These are phyloP conservation scores for Allium sativum DNA, from an alignment of 106 monocot species.

Conservation along the genomic window DNA sequence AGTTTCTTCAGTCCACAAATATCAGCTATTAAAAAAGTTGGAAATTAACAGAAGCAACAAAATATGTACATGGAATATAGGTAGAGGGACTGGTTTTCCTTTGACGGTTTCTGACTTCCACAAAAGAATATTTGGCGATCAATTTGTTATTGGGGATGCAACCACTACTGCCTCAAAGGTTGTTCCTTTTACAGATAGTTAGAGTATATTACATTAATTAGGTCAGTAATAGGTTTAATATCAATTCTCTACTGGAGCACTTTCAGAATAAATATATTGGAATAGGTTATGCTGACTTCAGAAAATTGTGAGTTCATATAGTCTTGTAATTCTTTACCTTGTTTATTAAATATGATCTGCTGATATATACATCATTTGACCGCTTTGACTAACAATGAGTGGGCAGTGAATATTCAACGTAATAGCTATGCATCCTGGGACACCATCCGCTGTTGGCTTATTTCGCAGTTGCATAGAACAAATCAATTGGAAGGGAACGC, in stretches of 20 bases:
- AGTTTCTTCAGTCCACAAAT: too few species aligned
- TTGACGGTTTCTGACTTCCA: too few species aligned
- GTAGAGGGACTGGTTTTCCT: too few species aligned
- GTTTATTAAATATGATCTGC: neutral
- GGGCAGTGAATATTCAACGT: constrained; percentile 74
- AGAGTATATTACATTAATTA: too few species aligned
- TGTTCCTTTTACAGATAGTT: too few species aligned
- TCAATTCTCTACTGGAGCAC: constrained; percentile 86
- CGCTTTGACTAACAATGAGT: constrained; percentile 32
- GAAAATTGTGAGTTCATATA: constrained; percentile 49
- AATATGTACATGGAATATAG: too few species aligned
- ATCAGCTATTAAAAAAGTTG: too few species aligned
- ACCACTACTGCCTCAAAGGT: too few species aligned
- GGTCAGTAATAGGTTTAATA: constrained; percentile 86
- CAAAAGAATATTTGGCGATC: too few species aligned
- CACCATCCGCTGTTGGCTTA: constrained; percentile 71
- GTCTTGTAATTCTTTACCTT: neutral
- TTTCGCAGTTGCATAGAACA: constrained; percentile 73
- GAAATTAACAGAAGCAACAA: too few species aligned
- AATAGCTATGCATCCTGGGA: constrained; percentile 86
- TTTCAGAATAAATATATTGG: constrained; percentile 90
- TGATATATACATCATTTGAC: neutral
- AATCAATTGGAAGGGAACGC: constrained; percentile 81
- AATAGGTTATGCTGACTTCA: constrained; percentile 66
- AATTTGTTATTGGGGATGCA: too few species aligned